Percentiles rank a stretch among this genome's conserved stretches.
These are phyloP conservation scores for Penicillium chermesinum DNA, from an alignment of 495 filamentous ascomycete genomes.

Conservation along the genomic window DNA sequence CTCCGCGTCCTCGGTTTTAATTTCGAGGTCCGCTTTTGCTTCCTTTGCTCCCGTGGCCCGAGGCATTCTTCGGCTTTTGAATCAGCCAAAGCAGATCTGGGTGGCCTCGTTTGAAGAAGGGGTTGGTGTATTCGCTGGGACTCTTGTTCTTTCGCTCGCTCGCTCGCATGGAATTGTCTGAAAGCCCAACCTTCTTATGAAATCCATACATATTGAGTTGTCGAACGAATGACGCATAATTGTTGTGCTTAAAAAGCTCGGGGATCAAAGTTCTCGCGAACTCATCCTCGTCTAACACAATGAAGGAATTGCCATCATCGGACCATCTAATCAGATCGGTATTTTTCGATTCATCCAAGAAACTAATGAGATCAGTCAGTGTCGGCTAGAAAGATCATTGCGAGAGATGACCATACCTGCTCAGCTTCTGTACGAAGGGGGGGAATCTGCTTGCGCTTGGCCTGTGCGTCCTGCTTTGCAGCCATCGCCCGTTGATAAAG, in stretches of 20 bases:
- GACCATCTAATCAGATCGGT: conserved; percentile 97
- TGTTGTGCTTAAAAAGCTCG: conserved; percentile 98
- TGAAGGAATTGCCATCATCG: conserved; percentile 89
- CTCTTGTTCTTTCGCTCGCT: conserved; percentile 96
- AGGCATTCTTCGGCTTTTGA: conserved; percentile 82
- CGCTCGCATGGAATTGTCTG: conserved; percentile 95
- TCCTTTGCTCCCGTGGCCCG: conserved; percentile 44
- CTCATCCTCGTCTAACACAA: conserved; percentile 96
- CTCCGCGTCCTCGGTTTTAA: conserved; percentile 65
- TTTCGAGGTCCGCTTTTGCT: conserved; percentile 44
- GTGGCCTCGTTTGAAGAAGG: conserved; percentile 88
- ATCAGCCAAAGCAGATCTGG: conserved; percentile 96
- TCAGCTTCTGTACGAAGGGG: conserved; percentile 96
- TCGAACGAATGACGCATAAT: conserved; percentile 97
- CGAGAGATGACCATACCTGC: conserved; percentile 59
- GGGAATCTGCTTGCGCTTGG: conserved; percentile 92
- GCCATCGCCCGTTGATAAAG: conserved; percentile 68
- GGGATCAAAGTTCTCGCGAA: conserved; percentile 97
- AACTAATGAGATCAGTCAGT: conserved; percentile 53
- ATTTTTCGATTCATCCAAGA: conserved; percentile 86
- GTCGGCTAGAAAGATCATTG: not conserved
- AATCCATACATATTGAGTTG: conserved; percentile 99
- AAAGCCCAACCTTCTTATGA: conserved; percentile 95
- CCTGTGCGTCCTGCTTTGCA: conserved; percentile 77
- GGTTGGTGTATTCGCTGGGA: conserved; percentile 95